Conservation (phyloP, 164 flowering plant species). For the Aristolochia fimbriata region DNA sequence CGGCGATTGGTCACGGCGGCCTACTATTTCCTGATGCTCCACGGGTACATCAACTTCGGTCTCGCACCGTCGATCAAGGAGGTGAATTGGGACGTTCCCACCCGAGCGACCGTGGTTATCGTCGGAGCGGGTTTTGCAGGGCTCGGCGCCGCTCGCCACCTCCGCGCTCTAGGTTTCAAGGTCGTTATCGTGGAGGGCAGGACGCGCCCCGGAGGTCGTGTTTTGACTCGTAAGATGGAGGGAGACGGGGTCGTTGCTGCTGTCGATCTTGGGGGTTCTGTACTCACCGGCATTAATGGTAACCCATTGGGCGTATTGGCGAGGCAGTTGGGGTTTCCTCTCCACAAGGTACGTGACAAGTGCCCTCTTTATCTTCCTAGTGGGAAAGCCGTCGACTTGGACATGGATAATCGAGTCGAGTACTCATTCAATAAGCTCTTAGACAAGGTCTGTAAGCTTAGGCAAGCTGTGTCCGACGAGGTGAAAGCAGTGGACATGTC, state of each 20-base stretch:
- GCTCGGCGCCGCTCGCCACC: constrained; percentile 73
- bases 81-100: constrained; percentile 23
- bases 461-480: constrained; percentile 80
- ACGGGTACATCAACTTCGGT: constrained; percentile 92
- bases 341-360: constrained; percentile 94
- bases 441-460: constrained; percentile 88
- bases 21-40: constrained; percentile 51
- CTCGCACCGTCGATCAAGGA: constrained; percentile 56
- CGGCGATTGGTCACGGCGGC: constrained; percentile 49
- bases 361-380: constrained; percentile 89
- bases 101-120: constrained; percentile 42
- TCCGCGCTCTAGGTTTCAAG: constrained; percentile 64
- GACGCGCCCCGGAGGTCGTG: constrained; percentile 80
- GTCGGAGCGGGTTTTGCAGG: constrained; percentile 92
- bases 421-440: constrained; percentile 64
- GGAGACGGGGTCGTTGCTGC: constrained; percentile 65
- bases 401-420: constrained; percentile 74
- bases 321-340: constrained; percentile 75
- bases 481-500: constrained; percentile 69
- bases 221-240: constrained; percentile 56
- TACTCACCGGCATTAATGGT: constrained; percentile 96
- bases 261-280: constrained; percentile 91
- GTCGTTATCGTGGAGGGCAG: constrained; percentile 85
- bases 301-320: constrained; percentile 93
- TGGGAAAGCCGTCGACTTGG: constrained; percentile 68